Conservation (phyloP, 331 rosid genomes). For the Telfairia occidentalis region DNA sequence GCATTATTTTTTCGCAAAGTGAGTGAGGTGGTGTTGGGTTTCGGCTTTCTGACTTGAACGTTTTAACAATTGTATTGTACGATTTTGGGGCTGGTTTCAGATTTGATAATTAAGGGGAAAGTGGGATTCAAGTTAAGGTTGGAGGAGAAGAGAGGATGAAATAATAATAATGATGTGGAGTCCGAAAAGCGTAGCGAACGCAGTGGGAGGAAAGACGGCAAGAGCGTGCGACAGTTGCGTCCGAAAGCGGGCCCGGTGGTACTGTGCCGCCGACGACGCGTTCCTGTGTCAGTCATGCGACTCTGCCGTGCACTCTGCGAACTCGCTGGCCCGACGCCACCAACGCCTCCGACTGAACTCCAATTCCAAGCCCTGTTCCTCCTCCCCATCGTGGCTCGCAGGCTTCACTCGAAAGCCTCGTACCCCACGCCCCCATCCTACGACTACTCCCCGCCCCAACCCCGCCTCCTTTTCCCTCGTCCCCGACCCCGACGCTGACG, state of each 20-base stretch:
- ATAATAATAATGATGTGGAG: slow-evolving; percentile 37
- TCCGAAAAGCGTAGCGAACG: slow-evolving; percentile 38
- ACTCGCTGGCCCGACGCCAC: slow-evolving; percentile 61
- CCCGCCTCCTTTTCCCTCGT: slow-evolving; percentile 55
- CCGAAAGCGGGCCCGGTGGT: slow-evolving; percentile 76
- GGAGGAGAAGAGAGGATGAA: too few species aligned
- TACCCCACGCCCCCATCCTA: slow-evolving; percentile 43
- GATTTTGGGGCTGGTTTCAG: too few species aligned
- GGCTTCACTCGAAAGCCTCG: slow-evolving; percentile 68
- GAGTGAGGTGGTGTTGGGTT: neutral
- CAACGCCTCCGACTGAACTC: slow-evolving; percentile 52
- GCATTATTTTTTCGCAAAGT: neutral
- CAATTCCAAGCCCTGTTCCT: slow-evolving; percentile 14
- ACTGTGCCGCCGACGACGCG: slow-evolving; percentile 91
- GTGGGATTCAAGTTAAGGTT: too few species aligned
- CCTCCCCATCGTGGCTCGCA: slow-evolving; percentile 46
- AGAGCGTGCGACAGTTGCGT: slow-evolving; percentile 89
- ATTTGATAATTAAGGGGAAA: too few species aligned
- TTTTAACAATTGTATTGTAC: too few species aligned
- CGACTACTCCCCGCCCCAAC: slow-evolving; percentile 23
- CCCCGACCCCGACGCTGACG: slow-evolving; percentile 40
- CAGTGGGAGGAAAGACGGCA: slow-evolving; percentile 60
- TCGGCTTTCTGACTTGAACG: neutral
- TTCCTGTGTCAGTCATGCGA: slow-evolving; percentile 76
- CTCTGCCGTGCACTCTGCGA: slow-evolving; percentile 74